Evolutionary conservation across 148 eudicot species (phyloP).

Genomic region (Dianthus caryophyllus): DNA sequence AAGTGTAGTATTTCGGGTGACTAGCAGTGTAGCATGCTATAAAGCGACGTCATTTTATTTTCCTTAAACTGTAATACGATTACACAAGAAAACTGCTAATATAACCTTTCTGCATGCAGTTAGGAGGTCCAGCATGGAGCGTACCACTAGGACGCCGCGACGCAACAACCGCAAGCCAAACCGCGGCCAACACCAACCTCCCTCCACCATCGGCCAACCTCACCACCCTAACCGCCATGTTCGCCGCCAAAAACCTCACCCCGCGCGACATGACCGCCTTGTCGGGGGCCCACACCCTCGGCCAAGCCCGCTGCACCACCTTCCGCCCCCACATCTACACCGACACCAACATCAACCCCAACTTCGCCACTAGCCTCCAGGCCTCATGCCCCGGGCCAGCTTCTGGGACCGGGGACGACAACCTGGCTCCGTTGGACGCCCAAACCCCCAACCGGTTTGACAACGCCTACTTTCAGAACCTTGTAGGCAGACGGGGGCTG

Average conservation of each 20-base stretch:
- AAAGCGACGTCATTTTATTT: too few species aligned
- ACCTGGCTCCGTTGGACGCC: conserved; percentile 30
- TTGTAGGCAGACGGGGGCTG: conserved; percentile 25
- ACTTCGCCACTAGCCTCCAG: conserved; percentile 21
- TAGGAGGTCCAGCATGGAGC: conserved; percentile 47
- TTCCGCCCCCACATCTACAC: conserved; percentile 38
- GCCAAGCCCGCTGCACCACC: conserved; percentile 35
- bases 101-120: conserved; percentile 8
- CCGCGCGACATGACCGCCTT: conserved; percentile 40
- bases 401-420: conserved; percentile 26
- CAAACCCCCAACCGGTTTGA: conserved; percentile 21
- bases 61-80: too few species aligned
- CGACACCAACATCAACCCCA: conserved; percentile 36
- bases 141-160: conserved; percentile 43
- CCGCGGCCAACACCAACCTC: conserved; percentile 39
- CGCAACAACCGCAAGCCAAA: conserved; percentile 42
- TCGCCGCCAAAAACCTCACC: conserved; percentile 34
- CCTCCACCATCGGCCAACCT: conserved; percentile 36
- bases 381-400: conserved; percentile 29
- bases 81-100: too few species aligned
- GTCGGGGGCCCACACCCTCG: conserved; percentile 52
- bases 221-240: conserved; percentile 29
- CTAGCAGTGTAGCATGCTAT: too few species aligned
- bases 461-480: conserved; percentile 26
- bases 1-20: too few species aligned